These are phyloP conservation scores for Botrytis medusae DNA, from an alignment of 2,329 filamentous ascomycete species.

Conservation along the genomic window DNA sequence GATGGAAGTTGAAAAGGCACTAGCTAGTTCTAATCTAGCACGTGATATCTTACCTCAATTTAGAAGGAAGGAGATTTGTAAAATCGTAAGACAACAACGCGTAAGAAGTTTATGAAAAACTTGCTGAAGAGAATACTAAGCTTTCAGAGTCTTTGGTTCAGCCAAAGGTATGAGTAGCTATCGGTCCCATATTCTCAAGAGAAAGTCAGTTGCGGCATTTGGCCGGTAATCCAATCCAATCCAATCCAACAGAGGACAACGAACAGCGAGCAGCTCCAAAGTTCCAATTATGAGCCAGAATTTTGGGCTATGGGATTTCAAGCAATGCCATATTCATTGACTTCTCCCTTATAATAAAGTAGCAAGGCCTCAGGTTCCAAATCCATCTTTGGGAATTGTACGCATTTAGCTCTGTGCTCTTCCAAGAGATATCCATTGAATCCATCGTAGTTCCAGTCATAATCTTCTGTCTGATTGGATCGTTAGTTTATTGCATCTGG, in stretches of 20 bases:
- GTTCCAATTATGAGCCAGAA: not conserved
- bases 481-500: not conserved
- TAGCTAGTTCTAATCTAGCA: not conserved
- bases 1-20: constrained; percentile 8
- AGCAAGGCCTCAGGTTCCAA: not conserved
- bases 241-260: too few relatives aligned
- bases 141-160: not conserved
- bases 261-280: not conserved
- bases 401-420: not conserved
- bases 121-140: not conserved
- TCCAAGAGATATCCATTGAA: constrained; percentile 16
- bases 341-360: not conserved
- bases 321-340: constrained; percentile 12
- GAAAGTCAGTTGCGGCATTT: not conserved
- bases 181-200: not conserved
- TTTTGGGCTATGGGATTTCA: not conserved
- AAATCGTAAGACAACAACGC: not conserved
- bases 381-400: not conserved
- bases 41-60: not conserved
- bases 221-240: not conserved
- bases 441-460: constrained; percentile 3
- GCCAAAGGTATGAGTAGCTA: not conserved
- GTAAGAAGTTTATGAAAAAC: not conserved
- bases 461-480: constrained; percentile 12
- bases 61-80: not conserved